These are phyloP conservation scores for Rachicladosporium sp. DNA, from an alignment of 2,329 filamentous ascomycete genomes.

Conservation along the genomic window DNA sequence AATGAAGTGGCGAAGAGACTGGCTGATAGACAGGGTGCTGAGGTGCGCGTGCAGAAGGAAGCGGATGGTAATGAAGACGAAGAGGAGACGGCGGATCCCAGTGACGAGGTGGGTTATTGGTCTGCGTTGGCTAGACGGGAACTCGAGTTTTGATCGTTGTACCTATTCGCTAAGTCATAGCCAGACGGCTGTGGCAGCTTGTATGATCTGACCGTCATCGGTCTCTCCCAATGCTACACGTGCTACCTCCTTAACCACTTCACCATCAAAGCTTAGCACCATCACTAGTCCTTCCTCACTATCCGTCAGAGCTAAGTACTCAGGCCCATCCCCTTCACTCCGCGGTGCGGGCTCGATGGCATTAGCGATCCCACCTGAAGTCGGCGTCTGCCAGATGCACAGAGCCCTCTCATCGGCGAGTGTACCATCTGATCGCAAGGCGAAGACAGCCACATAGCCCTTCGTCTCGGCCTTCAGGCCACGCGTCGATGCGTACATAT, in stretches of 20 bases:
- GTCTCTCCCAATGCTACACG: slow-evolving; percentile 19
- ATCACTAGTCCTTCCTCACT: slow-evolving; percentile 23
- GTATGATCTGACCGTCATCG: slow-evolving; percentile 18
- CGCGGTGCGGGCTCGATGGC: slow-evolving; percentile 23
- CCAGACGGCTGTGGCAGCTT: slow-evolving; percentile 24
- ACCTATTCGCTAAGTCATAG: slow-evolving; percentile 9
- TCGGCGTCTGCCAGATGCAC: slow-evolving; percentile 23
- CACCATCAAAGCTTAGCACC: slow-evolving; percentile 22
- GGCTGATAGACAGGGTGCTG: slow-evolving; percentile 9
- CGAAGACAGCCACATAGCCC: slow-evolving; percentile 22
- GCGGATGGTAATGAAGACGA: slow-evolving; percentile 1
- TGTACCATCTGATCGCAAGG: slow-evolving; percentile 14
- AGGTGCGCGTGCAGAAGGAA: neutral
- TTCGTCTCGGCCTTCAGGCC: slow-evolving; percentile 20
- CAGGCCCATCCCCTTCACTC: slow-evolving; percentile 7
- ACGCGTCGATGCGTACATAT: slow-evolving; percentile 24
- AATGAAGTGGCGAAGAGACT: slow-evolving; percentile 43
- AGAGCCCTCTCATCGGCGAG: slow-evolving; percentile 16
- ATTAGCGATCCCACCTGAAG: slow-evolving; percentile 24
- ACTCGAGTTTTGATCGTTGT: neutral
- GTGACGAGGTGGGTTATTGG: no score
- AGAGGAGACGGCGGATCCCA: no score
- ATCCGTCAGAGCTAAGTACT: slow-evolving; percentile 24
- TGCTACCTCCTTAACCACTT: slow-evolving; percentile 17
- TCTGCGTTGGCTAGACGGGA: no score